phyloP scores from a whole-genome alignment of 1,284 basidiomycete species.

The Ceratobasidium sp. region DNA sequence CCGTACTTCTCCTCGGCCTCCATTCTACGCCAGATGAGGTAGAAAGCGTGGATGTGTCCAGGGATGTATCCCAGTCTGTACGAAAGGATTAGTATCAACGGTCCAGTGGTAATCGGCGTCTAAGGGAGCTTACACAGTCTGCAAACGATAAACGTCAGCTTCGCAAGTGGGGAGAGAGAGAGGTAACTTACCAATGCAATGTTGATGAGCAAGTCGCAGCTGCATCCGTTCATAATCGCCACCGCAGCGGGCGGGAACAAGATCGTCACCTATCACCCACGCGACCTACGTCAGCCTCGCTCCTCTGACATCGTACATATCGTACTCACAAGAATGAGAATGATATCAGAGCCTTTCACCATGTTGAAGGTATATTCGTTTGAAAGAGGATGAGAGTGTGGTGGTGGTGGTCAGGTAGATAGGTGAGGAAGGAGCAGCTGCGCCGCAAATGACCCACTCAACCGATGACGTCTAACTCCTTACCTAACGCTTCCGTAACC shows the following conservation, averaged over 20 bases:
- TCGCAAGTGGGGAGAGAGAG: background rate
- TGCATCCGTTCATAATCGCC: conserved; percentile 60
- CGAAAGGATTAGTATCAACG: background rate
- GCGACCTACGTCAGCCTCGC: background rate
- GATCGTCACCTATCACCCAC: conserved; percentile 71
- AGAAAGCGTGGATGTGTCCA: conserved; percentile 60
- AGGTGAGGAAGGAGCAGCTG: background rate
- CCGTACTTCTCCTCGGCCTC: conserved; percentile 81
- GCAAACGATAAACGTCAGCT: background rate
- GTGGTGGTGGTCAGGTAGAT: conserved; percentile 15
- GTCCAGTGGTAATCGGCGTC: background rate
- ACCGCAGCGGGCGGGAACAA: conserved; percentile 72
- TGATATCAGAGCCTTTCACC: conserved; percentile 65
- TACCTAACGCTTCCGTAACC: background rate
- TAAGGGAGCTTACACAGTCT: conserved; percentile 38
- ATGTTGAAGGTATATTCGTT: conserved; percentile 23
- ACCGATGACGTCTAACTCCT: conserved; percentile 6
- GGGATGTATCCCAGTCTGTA: conserved; percentile 51
- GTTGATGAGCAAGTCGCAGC: conserved; percentile 60
- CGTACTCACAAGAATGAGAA: conserved; percentile 55
- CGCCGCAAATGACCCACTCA: conserved; percentile 3
- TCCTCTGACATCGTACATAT: background rate
- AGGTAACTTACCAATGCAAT: conserved; percentile 51
- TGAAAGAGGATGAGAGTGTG: background rate
- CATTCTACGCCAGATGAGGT: conserved; percentile 80